These are phyloP conservation scores for Chondrus crispus DNA, from an alignment of 23 red algal species.

Conservation along the genomic window DNA sequence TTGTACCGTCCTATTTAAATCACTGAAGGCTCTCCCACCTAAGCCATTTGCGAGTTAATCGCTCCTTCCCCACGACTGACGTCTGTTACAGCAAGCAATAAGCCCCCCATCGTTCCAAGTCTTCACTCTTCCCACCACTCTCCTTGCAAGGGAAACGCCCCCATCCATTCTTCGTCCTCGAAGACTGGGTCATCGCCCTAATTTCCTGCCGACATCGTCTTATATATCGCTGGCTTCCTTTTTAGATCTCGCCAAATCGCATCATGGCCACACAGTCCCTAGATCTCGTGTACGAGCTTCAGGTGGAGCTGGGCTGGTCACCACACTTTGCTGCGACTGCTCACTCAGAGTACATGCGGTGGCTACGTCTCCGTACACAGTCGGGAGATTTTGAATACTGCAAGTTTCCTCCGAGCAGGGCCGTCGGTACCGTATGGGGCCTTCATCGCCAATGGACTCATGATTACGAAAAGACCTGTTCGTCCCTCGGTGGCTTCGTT, in stretches of 20 bases:
- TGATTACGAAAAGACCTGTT: slow-evolving; percentile 50
- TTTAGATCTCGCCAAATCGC: neutral
- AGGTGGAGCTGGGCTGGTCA: slow-evolving; percentile 53
- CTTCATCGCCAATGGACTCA: slow-evolving; percentile 55
- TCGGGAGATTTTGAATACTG: slow-evolving; percentile 31
- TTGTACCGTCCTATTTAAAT: no score
- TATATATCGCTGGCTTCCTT: no score
- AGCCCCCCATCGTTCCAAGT: no score
- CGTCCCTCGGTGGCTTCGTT: slow-evolving; percentile 26
- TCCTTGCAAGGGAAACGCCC: no score
- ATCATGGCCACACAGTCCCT: neutral
- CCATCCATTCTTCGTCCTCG: no score
- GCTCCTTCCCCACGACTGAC: no score
- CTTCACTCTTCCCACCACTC: no score
- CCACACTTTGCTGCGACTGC: slow-evolving; percentile 30
- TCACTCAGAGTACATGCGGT: slow-evolving; percentile 39
- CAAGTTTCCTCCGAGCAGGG: slow-evolving; percentile 50
- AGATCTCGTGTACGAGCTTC: slow-evolving; percentile 48
- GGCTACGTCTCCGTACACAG: slow-evolving; percentile 33
- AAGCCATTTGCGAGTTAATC: no score
- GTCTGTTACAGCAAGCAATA: no score
- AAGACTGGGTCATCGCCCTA: no score
- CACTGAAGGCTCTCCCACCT: no score
- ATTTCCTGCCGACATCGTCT: no score
- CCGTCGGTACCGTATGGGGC: slow-evolving; percentile 42